Base-by-base conservation (phyloP, 2,329 filamentous ascomycete genomes). In the Trichoderma cornu-damae region DNA sequence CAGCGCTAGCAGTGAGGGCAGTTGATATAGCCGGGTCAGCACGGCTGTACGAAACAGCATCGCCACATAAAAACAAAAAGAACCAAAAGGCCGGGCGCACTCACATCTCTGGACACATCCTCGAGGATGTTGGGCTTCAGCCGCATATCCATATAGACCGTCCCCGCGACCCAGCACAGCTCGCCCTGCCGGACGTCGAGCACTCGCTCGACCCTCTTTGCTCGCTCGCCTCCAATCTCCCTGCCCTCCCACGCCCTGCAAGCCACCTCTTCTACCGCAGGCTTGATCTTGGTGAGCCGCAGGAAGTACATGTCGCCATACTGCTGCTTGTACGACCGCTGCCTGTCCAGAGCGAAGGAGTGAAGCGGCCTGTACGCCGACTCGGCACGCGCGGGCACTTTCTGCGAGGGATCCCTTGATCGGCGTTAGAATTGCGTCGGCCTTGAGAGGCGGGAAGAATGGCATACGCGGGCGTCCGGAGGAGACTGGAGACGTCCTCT, bases 291-390 rank as follows among this genome's bases (percentile, higher is more conserved):
- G 35, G 90, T 85, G 22, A 99, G 81, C 11, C 94, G 88, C 65
- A 96, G 72, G 70, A 96, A 99, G 79, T 99, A 99, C 84, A 97
- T 93, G 73, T 99, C 94, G 61, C 88, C 90, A 81, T 89, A 99
- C 74, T 99, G 94, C 71, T 97, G 94, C 70, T 92, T 80, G 71
- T 97, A 99, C 55, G 91, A 87, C 61, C 81, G 81, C 59, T 81
- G 76, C 66, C 81, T 86, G 22, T 88, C 81, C 8, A 97, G 82
- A 48, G 77, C 76, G 72, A 91, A 97, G 6, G 86, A 88, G 55
- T 84, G 75, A 26, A 95, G 79, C 0, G 93, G 85, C 57, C 84
- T 86, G 77, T 96, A 97, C 56, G 69, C 68, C 7, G 79, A 80
- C 62, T 77, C 64, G 46, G 72, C 75, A 57, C 87, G 85, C 48